Base-by-base conservation (phyloP, 768 basidiomycete genomes). In the Cystofilobasidium bisporidii region DNA sequence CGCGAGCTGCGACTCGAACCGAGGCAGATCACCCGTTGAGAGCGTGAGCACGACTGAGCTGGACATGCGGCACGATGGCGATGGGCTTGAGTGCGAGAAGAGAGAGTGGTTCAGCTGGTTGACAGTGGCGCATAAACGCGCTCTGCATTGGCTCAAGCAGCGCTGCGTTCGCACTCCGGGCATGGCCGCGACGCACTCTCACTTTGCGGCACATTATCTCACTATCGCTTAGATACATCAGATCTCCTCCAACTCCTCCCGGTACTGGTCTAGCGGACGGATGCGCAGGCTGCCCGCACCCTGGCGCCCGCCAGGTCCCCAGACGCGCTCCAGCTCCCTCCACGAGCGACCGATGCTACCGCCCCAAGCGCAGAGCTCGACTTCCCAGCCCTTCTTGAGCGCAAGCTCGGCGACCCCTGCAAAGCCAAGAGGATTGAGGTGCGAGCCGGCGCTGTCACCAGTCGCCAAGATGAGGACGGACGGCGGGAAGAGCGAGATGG, bases 331-430 rank as follows among this genome's bases (percentile, higher is more conserved):
- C 22, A 73, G 30, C 47, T 69, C 69, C 76, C 80, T 83, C 89
- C 88, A 92, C 26, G 86, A 81, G 28, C 83, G 82, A 75, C 89
- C 91, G 69, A 90, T 76, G 1, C 88, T 87, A 57, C 76, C 76
- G 74, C 88, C 87, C 87, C 91, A 98, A 0, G 89, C 88, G 78
- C 91, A 92, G 73, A 97, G 74, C 78, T 98, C 93, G n/a, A 98
- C 91, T 65, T 81, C 82, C 93, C 93, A 98, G 2, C 93, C 93
- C 57, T 86, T 83, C 77, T 85, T 86, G 72, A 97, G 78, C 6
- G 93, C 93, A 17, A 86, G 85, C 66, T 88, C 80, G 17, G 92
- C 89, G 53, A 88, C 87, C 0, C 91, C 91, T 30, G 92, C 76
- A 79, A 96, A 98, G 9, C 93, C 93, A 73, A 91, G 88, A 69